Evolutionary conservation across 2,329 filamentous ascomycete species (phyloP), one percentile per base, ranked within the genome.

Genomic region (Talaromyces rugulosus): DNA sequence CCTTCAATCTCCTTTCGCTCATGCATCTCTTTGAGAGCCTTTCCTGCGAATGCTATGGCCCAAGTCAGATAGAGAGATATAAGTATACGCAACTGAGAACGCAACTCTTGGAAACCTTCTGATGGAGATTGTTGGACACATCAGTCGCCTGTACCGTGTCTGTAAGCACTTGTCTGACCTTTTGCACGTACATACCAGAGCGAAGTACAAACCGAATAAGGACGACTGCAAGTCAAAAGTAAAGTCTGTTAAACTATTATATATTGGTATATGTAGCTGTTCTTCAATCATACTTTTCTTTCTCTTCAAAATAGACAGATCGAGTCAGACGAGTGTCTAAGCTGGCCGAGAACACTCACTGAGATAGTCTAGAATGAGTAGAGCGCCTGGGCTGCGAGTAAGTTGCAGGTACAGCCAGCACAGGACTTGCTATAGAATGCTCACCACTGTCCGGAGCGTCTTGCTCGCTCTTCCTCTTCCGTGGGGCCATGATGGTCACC

Each of bases 11-110:
- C 74, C 11, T 83, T 83, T 50, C 79, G 80, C 66, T 88, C 85
- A 63, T 86, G 82, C 71, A 89, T 76, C 63, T 88, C 86, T 67
- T 86, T 87, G 36, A 89, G 75, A 34, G 84, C 70, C 72, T 88
- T 89, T 31, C 81, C 81, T 28, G 86, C 81, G 51, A 84, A 79
- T 12, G 85, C 84, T 82, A 59, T 51, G 40, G 12, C 18, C 52
- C 50, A 40, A 16, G 16, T 40, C 36, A 40, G 36, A 40, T 5
- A 50, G 69, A 30, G 56, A 18, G 7, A 23, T 23, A 18, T 23
- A 5, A 6, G 30, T 12, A 28, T 2, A 40, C 9, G 47, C 3
- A 60, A 53, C 55, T 16, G 42, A 4, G 16, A 42, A 18, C 58
- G n/a, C 54, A 56, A 83, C 81, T 70, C 75, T 87, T 87, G 14